These are phyloP conservation scores for Xylaria sp. DNA, from an alignment of 2,329 filamentous ascomycete genomes.

Conservation along the genomic window DNA sequence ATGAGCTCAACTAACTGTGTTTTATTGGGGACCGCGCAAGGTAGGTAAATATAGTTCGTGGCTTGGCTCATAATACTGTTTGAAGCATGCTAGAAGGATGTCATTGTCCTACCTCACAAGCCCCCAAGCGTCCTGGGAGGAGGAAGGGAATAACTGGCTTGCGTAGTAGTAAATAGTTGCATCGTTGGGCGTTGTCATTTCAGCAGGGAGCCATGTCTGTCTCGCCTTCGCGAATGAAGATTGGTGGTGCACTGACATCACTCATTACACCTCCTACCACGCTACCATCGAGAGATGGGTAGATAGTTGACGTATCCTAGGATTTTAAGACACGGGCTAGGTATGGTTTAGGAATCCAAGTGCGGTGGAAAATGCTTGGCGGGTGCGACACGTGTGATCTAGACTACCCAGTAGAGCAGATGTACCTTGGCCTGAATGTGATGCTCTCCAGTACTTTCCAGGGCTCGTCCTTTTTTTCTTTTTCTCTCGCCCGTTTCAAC, in stretches of 20 bases:
- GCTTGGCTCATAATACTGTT: conserved; percentile 2
- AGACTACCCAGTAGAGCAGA: conserved; percentile 7
- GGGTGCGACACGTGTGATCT: conserved; percentile 21
- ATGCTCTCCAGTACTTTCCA: neutral
- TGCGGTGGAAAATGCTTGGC: conserved; percentile 22
- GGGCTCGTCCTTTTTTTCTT: conserved; percentile 12
- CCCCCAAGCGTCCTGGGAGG: neutral
- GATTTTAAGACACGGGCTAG: conserved; percentile 6
- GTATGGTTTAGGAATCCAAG: conserved; percentile 21
- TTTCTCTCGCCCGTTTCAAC: neutral
- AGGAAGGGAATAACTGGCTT: neutral
- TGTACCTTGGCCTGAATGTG: conserved; percentile 16
- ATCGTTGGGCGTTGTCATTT: neutral
- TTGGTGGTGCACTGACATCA: conserved; percentile 30
- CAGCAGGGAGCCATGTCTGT: conserved; percentile 29
- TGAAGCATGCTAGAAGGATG: neutral
- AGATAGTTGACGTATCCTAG: conserved; percentile 17
- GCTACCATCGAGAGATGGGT: neutral
- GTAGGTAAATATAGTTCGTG: conserved; percentile 7
- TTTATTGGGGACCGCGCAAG: neutral
- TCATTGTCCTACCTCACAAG: conserved; percentile 12
- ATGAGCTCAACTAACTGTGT: neutral
- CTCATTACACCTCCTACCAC: conserved; percentile 14
- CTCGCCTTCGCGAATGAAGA: conserved; percentile 18
- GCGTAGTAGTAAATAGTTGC: too few relatives aligned